phyloP scores from a whole-genome alignment of 768 basidiomycete genomes.

The Exsudoporus frostii region DNA sequence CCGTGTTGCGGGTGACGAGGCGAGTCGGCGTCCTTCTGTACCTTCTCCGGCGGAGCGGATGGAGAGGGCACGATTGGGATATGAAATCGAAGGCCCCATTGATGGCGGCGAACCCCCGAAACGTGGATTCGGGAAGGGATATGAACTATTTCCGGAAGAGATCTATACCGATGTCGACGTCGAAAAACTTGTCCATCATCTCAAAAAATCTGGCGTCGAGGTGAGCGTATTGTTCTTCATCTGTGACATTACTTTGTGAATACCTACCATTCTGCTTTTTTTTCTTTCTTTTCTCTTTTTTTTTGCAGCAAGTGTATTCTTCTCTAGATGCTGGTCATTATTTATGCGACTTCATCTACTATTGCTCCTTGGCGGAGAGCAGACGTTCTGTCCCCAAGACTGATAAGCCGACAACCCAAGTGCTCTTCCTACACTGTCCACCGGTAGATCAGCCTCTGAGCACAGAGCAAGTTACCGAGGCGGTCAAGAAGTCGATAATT shows the following conservation, averaged over 20 bases:
- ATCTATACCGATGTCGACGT: slow-evolving; percentile 36
- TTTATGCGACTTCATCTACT: slow-evolving; percentile 74
- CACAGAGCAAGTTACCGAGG: slow-evolving; percentile 65
- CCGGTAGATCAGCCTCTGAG: slow-evolving; percentile 62
- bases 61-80: slow-evolving; percentile 31
- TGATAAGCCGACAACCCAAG: slow-evolving; percentile 36
- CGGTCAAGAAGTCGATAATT: slow-evolving; percentile 56
- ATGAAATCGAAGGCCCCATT: slow-evolving; percentile 23
- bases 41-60: slow-evolving; percentile 26
- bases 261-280: neutral
- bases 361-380: slow-evolving; percentile 70
- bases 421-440: slow-evolving; percentile 71
- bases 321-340: slow-evolving; percentile 78
- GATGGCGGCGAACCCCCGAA: slow-evolving; percentile 31
- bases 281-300: neutral
- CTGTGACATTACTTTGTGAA: neutral
- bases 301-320: slow-evolving; percentile 57
- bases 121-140: slow-evolving; percentile 37
- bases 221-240: slow-evolving; percentile 20
- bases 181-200: slow-evolving; percentile 34
- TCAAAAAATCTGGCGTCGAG: slow-evolving; percentile 31
- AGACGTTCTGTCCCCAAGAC: slow-evolving; percentile 39
- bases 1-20: slow-evolving; percentile 29
- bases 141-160: slow-evolving; percentile 35
- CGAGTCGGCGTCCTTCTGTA: slow-evolving; percentile 13